Conservation (phyloP, 805 yeast species). For the Saturnispora halmiae region DNA sequence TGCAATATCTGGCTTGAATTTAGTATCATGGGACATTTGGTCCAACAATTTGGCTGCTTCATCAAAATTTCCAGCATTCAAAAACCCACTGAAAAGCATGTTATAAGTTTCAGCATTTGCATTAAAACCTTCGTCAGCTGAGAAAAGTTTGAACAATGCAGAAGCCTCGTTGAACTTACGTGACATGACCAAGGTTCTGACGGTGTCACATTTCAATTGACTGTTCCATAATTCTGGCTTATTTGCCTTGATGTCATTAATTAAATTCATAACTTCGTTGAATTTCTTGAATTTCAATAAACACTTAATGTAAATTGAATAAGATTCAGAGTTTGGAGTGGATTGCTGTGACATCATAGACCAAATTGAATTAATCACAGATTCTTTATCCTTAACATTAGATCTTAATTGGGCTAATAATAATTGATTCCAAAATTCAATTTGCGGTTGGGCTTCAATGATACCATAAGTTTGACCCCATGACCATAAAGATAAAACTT, state of each 20-base stretch:
- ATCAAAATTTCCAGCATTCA: constrained; percentile 31
- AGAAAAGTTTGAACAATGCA: constrained; percentile 21
- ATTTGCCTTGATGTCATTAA: constrained; percentile 28
- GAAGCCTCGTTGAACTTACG: constrained; percentile 36
- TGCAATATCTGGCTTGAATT: constrained; percentile 47
- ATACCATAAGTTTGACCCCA: constrained; percentile 8
- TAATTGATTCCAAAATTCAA: constrained; percentile 47
- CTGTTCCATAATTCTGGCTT: constrained; percentile 29
- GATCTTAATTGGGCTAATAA: constrained; percentile 29
- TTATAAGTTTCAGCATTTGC: constrained; percentile 47
- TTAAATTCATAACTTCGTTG: constrained; percentile 35
- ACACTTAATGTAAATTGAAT: constrained; percentile 39
- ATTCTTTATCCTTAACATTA: constrained; percentile 23
- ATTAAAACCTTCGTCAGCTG: constrained; percentile 23
- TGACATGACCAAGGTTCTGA: constrained; percentile 36
- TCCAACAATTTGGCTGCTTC: constrained; percentile 43
- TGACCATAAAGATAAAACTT: constrained; percentile 12
- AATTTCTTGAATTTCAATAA: constrained; percentile 34
- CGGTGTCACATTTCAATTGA: constrained; percentile 35
- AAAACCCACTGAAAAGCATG: constrained; percentile 36
- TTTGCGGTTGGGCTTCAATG: constrained; percentile 22
- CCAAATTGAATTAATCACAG: constrained; percentile 33
- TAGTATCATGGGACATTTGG: constrained; percentile 31
- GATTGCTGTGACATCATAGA: constrained; percentile 22
- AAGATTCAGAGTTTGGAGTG: constrained; percentile 40